A percentile compares a stretch with the other conserved stretches of the same genome.
Conservation (phyloP, 2,329 filamentous ascomycete species). For the Aspergillus spinulosporus region DNA sequence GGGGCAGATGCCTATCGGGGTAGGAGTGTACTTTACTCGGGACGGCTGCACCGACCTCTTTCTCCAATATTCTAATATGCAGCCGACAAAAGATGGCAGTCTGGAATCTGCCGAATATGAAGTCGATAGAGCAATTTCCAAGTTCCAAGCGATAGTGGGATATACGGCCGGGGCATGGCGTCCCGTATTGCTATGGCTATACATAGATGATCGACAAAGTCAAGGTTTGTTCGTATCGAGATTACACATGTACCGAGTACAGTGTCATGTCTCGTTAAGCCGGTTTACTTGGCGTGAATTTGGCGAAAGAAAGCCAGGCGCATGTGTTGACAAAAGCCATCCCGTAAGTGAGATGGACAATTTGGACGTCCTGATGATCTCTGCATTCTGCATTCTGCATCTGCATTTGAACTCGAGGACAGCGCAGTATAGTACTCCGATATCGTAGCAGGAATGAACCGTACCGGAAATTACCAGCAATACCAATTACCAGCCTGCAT, state of each 20-base stretch:
- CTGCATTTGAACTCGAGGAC: too few relatives aligned
- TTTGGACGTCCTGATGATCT: too few relatives aligned
- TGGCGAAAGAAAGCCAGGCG: background rate
- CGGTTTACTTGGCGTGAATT: background rate
- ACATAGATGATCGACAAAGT: background rate
- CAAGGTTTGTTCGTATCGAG: background rate
- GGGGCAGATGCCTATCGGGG: background rate
- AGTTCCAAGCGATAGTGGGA: background rate
- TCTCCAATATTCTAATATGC: background rate
- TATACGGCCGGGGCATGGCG: background rate
- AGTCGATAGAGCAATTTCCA: background rate
- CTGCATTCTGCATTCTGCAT: too few relatives aligned
- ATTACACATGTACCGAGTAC: background rate
- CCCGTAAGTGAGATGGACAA: too few relatives aligned
- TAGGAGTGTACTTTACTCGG: background rate
- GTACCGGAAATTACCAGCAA: slow-evolving; percentile 7
- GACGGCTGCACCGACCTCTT: background rate
- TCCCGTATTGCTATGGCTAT: background rate
- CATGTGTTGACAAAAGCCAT: too few relatives aligned
- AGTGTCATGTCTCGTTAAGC: background rate
- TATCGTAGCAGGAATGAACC: background rate
- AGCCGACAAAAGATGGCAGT: background rate
- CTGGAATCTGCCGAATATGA: background rate
- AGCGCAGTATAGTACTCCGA: background rate
- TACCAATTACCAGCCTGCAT: slow-evolving; percentile 13